Conservation (phyloP, 73 alveolate species). For the Paramecium caudatum region DNA sequence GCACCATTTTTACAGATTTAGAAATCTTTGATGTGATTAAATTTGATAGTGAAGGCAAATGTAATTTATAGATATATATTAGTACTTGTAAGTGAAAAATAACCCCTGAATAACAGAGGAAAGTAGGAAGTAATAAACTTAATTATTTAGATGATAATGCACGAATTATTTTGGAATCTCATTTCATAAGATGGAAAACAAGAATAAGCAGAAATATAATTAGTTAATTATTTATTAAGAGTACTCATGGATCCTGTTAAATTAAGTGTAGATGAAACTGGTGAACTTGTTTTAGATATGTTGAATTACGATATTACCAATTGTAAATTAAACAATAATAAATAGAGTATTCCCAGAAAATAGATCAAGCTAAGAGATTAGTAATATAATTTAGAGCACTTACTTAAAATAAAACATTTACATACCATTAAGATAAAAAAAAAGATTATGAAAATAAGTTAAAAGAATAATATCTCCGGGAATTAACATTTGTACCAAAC, state of each 20-base stretch:
- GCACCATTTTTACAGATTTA: conserved; percentile 15
- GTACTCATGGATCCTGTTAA: conserved; percentile 59
- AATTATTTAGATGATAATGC: conserved; percentile 50
- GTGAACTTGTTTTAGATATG: conserved; percentile 34
- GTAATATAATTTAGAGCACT: conserved; percentile 55
- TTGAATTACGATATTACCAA: not conserved
- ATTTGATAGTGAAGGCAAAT: conserved; percentile 7
- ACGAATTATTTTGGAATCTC: conserved; percentile 54
- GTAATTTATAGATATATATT: conserved; percentile 13
- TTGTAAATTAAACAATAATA: not conserved
- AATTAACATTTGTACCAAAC: not conserved
- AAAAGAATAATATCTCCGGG: not conserved
- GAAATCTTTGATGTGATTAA: conserved; percentile 36
- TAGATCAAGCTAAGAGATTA: conserved; percentile 54
- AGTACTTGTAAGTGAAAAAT: not conserved
- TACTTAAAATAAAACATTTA: conserved; percentile 22
- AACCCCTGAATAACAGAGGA: not conserved
- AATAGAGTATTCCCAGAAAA: not conserved
- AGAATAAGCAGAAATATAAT: conserved; percentile 33
- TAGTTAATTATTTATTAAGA: conserved; percentile 27
- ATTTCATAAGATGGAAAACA: not conserved
- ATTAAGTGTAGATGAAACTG: conserved; percentile 41
- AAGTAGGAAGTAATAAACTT: conserved; percentile 14
- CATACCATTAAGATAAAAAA: conserved; percentile 12
- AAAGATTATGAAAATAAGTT: not conserved